Evolutionary conservation across 1,139 yeast species (phyloP).

Genomic region (Yamadazyma diospyri): DNA sequence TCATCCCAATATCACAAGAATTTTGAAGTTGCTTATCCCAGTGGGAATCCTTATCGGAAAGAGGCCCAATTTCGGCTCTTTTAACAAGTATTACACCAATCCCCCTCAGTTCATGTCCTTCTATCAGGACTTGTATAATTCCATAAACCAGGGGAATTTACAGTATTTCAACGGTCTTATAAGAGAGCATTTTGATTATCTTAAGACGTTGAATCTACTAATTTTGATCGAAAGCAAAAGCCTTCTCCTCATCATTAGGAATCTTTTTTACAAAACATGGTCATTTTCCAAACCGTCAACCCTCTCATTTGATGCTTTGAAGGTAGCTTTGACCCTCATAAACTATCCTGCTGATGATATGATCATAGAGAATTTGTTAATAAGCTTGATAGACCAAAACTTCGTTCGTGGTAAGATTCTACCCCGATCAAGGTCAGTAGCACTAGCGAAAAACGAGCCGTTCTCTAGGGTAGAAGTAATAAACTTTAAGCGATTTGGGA

Average conservation of each 20-base stretch:
- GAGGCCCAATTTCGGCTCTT: slow-evolving; percentile 32
- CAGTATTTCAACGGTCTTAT: slow-evolving; percentile 28
- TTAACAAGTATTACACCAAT: slow-evolving; percentile 19
- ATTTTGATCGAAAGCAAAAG: slow-evolving; percentile 26
- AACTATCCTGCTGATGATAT: slow-evolving; percentile 24
- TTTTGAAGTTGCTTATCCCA: slow-evolving; percentile 56
- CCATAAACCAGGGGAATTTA: slow-evolving; percentile 41
- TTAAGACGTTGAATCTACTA: slow-evolving; percentile 34
- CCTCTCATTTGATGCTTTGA: slow-evolving; percentile 28
- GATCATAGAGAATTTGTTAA: slow-evolving; percentile 45
- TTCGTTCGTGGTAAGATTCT: slow-evolving; percentile 51
- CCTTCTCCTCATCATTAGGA: slow-evolving; percentile 44
- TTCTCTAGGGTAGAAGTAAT: slow-evolving; percentile 46
- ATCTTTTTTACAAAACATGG: slow-evolving; percentile 40
- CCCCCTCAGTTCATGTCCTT: slow-evolving; percentile 28
- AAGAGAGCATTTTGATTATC: slow-evolving; percentile 27
- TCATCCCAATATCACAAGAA: slow-evolving; percentile 30
- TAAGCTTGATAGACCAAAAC: slow-evolving; percentile 51
- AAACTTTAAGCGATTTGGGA: slow-evolving; percentile 25
- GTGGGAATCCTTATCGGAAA: slow-evolving; percentile 52
- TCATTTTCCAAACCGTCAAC: slow-evolving; percentile 23
- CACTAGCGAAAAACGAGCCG: slow-evolving; percentile 47
- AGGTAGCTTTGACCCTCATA: slow-evolving; percentile 18
- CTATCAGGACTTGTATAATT: slow-evolving; percentile 33
- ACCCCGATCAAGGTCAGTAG: slow-evolving; percentile 39